These are phyloP conservation scores for Solanum stenotomum DNA, from an alignment of 257 asterid genomes.

Conservation along the genomic window DNA sequence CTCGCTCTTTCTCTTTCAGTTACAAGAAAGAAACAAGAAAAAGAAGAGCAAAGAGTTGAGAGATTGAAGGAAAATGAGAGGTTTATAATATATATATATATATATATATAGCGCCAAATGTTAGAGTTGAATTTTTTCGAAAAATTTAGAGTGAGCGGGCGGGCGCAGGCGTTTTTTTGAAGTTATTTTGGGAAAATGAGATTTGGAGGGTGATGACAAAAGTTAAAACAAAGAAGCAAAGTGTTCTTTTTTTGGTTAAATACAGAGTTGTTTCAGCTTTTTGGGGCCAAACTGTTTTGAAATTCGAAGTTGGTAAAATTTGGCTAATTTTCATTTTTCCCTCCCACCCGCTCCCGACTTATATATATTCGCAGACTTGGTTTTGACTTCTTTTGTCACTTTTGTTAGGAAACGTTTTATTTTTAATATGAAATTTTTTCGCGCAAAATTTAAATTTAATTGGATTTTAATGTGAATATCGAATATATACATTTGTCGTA, in stretches of 20 bases:
- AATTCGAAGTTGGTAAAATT: slow-evolving; percentile 8
- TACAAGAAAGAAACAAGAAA: not conserved
- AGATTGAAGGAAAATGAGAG: not conserved
- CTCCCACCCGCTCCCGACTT: not conserved
- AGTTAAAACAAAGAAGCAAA: not conserved
- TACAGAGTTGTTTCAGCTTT: not conserved
- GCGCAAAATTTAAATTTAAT: too few species aligned
- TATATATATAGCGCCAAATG: slow-evolving; percentile 22
- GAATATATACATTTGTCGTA: too few species aligned
- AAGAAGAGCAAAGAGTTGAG: not conserved
- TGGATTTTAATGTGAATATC: rapidly evolving
- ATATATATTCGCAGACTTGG: not conserved
- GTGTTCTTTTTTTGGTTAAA: not conserved
- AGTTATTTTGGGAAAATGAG: not conserved
- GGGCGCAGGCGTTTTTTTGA: not conserved
- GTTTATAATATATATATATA: not conserved
- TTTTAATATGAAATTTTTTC: rapidly evolving
- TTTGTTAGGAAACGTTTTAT: too few species aligned
- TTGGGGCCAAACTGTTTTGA: not conserved
- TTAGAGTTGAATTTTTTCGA: slow-evolving; percentile 17
- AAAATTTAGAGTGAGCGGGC: not conserved
- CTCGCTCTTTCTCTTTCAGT: not conserved
- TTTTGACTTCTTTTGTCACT: too few species aligned
- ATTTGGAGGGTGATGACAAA: not conserved
- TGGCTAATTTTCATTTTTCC: slow-evolving; percentile 10